Percentiles rank a stretch among this genome's conserved stretches.
phyloP scores from a whole-genome alignment of 257 asterid species.

The Scutellaria baicalensis region DNA sequence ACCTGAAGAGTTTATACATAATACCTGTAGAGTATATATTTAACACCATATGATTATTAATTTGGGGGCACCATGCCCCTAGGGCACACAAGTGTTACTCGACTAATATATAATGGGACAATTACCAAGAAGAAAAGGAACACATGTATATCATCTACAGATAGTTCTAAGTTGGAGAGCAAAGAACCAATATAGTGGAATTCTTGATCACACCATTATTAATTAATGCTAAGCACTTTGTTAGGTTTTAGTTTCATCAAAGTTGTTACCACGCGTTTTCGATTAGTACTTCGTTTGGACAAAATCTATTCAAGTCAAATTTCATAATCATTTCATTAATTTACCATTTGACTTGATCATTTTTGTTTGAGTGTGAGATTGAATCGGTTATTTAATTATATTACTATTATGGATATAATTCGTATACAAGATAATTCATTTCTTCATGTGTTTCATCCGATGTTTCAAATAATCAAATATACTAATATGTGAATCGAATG shows the following conservation, averaged over 20 bases:
- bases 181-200: slow-evolving; percentile 5
- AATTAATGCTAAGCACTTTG: slow-evolving; percentile 1
- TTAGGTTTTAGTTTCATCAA: neutral
- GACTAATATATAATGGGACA: neutral
- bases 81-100: too few relatives aligned
- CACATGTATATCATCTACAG: neutral
- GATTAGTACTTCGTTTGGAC: neutral
- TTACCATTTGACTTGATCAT: neutral
- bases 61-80: too few relatives aligned
- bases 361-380: neutral
- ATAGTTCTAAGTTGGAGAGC: neutral
- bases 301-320: neutral
- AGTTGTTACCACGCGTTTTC: neutral
- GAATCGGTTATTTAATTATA: neutral
- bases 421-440: neutral
- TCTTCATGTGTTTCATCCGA: too few relatives aligned
- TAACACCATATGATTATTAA: too few relatives aligned
- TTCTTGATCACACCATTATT: slow-evolving; percentile 11
- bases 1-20: too few relatives aligned
- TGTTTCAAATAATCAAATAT: too few relatives aligned
- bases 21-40: too few relatives aligned
- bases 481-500: neutral
- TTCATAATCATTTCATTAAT: neutral
- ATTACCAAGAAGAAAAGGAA: neutral
- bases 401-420: neutral